Evolutionary conservation across 2,329 filamentous ascomycete genomes (phyloP), one percentile per base, ranked within the genome.

Genomic region (Alternaria viburni): DNA sequence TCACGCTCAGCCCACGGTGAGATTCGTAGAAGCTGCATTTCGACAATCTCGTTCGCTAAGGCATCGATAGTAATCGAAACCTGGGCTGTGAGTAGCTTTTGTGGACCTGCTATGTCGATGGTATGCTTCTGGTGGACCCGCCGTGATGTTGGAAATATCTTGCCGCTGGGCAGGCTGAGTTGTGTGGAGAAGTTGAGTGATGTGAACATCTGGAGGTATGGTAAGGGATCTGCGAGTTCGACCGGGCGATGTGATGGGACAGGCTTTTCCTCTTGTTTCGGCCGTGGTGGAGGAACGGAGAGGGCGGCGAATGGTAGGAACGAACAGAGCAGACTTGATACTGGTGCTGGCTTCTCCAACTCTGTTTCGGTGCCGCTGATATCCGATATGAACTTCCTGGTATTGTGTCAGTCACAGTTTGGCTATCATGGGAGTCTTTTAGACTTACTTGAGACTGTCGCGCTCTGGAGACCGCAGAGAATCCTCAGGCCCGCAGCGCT

Each of bases 161-260:
- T 67, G 6, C 60, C 51, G 17, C 61, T 62, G 19, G 76, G 69
- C 1, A 79, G 59, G 17, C 63, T 71, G 13, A 88, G 81, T 0
- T 80, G 84, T 0, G 88, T 90, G 0, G 84, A 83, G 61, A 91
- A 89, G 0, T 82, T 83, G 13, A 96, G 84, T 0, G 90, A 88
- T 0, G 88, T 91, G 70, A 96, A 93, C 9, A 90, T 84, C 49
- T 90, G 87, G 0, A 94, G 83, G 67, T 90, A 93, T 0, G 90
- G 88, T 3, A 91, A 80, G 54, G 91, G 87, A 63, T 93, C 87
- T 0, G 85, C 82, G 2, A 90, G 84, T 1, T 86, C 84, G 80
- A 93, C 83, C 1, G 84, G 83, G 2, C 88, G 86, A 72, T 94
- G 91, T 1, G 90, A 91, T 8, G 85, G 81, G 0, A 86, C 76